phyloP scores from a whole-genome alignment of 345 rosid species.

The Firmiana major region DNA sequence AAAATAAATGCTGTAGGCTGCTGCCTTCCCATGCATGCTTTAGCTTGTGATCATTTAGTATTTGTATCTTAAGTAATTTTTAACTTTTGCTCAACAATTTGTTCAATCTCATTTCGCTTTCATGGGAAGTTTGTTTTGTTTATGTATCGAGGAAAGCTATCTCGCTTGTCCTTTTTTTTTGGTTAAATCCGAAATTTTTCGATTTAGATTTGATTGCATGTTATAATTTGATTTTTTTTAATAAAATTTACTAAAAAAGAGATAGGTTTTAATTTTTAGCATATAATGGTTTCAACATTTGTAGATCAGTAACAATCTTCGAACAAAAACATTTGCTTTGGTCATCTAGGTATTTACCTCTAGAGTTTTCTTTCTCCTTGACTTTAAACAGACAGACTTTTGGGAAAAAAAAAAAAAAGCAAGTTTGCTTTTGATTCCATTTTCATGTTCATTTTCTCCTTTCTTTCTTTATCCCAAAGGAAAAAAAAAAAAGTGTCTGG shows the following conservation, averaged over 20 bases:
- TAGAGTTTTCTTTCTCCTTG: background rate
- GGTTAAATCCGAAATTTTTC: too few species aligned
- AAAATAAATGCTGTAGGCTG: background rate
- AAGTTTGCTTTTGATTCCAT: conserved; percentile 2
- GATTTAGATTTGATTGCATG: too few species aligned
- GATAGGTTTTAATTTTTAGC: background rate
- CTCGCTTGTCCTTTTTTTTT: too few species aligned
- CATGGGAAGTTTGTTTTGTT: too few species aligned
- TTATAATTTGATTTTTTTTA: too few species aligned
- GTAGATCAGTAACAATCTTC: background rate
- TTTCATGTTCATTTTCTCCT: conserved; percentile 4
- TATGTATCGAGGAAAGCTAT: too few species aligned
- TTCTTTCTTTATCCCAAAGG: background rate
- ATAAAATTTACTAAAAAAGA: too few species aligned
- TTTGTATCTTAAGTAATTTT: background rate
- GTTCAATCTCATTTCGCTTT: too few species aligned
- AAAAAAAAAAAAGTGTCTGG: background rate
- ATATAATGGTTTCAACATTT: background rate
- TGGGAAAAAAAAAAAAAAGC: background rate
- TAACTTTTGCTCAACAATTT: too few species aligned
- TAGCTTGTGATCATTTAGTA: background rate
- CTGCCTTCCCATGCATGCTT: background rate
- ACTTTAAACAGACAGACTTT: conserved; percentile 5
- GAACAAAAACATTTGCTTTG: conserved; percentile 14
- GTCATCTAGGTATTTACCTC: conserved; percentile 9